phyloP scores from a whole-genome alignment of 192 early-diverging fungal species.

The Dimargaris verticillata region DNA sequence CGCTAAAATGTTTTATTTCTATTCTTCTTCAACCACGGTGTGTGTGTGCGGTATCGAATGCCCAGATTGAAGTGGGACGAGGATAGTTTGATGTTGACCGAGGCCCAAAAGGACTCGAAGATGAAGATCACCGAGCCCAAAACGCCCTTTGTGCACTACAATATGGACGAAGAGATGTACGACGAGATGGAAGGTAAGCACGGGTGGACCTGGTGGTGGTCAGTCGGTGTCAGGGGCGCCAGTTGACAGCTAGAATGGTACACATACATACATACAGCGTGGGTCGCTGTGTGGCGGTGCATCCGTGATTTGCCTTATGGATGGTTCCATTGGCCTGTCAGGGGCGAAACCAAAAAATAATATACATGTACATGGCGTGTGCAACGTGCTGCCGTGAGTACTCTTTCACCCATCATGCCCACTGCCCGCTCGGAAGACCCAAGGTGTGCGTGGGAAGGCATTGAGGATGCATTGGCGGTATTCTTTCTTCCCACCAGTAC shows the following conservation, averaged over 20 bases:
- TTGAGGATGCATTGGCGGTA: too few relatives aligned
- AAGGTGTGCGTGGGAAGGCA: too few relatives aligned
- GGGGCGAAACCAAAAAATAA: neutral
- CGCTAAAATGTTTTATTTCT: neutral
- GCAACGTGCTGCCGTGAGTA: too few relatives aligned
- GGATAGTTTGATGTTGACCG: constrained; percentile 76
- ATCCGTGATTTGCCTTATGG: neutral
- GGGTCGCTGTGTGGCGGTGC: neutral
- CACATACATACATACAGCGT: neutral
- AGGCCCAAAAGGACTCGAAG: constrained; percentile 72
- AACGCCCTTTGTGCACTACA: constrained; percentile 87
- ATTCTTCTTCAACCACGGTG: neutral
- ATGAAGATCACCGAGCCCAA: constrained; percentile 97
- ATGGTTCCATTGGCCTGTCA: constrained; percentile 9
- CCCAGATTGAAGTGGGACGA: constrained; percentile 82
- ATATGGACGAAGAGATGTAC: constrained; percentile 59
- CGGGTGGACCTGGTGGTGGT: too few relatives aligned
- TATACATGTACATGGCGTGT: too few relatives aligned
- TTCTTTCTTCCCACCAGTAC: constrained; percentile 6
- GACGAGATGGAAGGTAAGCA: constrained; percentile 32
- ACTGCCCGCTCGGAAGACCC: too few relatives aligned
- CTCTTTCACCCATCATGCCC: too few relatives aligned
- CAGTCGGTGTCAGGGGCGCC: too few relatives aligned
- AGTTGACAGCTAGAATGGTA: neutral
- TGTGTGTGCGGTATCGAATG: neutral